A percentile compares a stretch with the other conserved stretches of the same genome.
Conservation (phyloP, 2,329 filamentous ascomycete species). For the Thermochaetoides dissita region DNA sequence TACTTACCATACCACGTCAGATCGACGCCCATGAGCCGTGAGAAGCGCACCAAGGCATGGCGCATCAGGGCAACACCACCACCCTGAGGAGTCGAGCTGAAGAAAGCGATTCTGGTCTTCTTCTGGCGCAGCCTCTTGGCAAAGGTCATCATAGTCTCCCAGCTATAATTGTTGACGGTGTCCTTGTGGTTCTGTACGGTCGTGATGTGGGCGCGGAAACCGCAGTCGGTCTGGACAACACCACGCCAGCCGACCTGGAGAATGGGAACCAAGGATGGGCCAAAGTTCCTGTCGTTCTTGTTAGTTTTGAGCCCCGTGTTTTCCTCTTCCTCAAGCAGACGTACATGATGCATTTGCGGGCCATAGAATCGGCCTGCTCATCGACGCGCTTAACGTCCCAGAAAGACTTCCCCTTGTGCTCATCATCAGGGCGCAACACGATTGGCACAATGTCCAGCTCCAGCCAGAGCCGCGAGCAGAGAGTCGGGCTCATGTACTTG, state of each 20-base stretch:
- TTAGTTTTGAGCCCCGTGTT: neutral
- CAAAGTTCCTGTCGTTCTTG: slow-evolving; percentile 43
- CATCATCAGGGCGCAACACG: slow-evolving; percentile 39
- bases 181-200: slow-evolving; percentile 42
- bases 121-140: slow-evolving; percentile 47
- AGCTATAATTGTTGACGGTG: slow-evolving; percentile 48
- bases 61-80: slow-evolving; percentile 73
- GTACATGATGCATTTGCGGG: slow-evolving; percentile 62
- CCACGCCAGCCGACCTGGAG: slow-evolving; percentile 55
- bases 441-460: slow-evolving; percentile 66
- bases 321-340: slow-evolving; percentile 14
- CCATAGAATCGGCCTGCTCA: slow-evolving; percentile 71
- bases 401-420: slow-evolving; percentile 27
- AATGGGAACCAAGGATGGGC: slow-evolving; percentile 55
- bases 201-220: slow-evolving; percentile 46
- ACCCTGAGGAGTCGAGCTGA: slow-evolving; percentile 69
- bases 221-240: slow-evolving; percentile 55
- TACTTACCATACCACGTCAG: slow-evolving; percentile 55
- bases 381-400: slow-evolving; percentile 51
- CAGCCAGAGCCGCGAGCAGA: slow-evolving; percentile 60
- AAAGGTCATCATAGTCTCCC: slow-evolving; percentile 50
- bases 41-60: slow-evolving; percentile 61
- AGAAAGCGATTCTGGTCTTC: slow-evolving; percentile 60
- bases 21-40: slow-evolving; percentile 51
- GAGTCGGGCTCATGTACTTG: slow-evolving; percentile 43